Evolutionary conservation across 768 basidiomycete genomes (phyloP), one percentile per base, ranked within the genome.

Genomic region (Suillus paluster): DNA sequence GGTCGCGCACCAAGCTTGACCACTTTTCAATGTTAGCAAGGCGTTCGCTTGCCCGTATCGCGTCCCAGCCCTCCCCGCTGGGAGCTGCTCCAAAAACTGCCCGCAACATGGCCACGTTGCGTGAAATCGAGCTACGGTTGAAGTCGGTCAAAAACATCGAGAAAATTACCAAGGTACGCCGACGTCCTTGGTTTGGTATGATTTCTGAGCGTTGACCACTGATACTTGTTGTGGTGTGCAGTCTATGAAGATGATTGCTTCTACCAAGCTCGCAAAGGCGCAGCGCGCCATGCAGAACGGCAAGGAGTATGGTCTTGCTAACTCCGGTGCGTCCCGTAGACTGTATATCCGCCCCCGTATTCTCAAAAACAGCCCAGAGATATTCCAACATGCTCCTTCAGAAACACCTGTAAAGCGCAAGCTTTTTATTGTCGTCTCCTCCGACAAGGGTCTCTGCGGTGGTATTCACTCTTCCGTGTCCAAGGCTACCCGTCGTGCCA

Each of bases 201-300:
- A 25, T 36, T 23, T 33, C 21, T 49, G 46, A 10, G 14, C 1
- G 45, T 19, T 23, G 55, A 50, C 33, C 54, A 59, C 64, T 54
- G 53, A 63, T 49, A 53, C 17, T 62, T 59, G 39, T 25, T 45
- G 10, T 44, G 19, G 39, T 50, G 41, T 72, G 15, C 71, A 95
- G 92, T 94, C 95, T 55, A 97, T 97, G 94, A 97, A 97, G 85
- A 96, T 99, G 87, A 97, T 98, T 84, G 97, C 96, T 61, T 98
- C 97, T 56, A 97, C 96, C 57, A 95, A 96, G 78, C 89, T 99
- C 39, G 86, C 89, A 70, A 95, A 97, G 80, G 97, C 97, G 58
- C 94, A 97, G 83, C 86, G 89, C 68, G 94, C 95, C 64, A 96
- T 98, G 94, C 79, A 81, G 65, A 85, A 85, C 58, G 97, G 95